These are phyloP conservation scores for Nannochloropsis salina DNA, from an alignment of 108 stramenopile genomes.

Conservation along the genomic window DNA sequence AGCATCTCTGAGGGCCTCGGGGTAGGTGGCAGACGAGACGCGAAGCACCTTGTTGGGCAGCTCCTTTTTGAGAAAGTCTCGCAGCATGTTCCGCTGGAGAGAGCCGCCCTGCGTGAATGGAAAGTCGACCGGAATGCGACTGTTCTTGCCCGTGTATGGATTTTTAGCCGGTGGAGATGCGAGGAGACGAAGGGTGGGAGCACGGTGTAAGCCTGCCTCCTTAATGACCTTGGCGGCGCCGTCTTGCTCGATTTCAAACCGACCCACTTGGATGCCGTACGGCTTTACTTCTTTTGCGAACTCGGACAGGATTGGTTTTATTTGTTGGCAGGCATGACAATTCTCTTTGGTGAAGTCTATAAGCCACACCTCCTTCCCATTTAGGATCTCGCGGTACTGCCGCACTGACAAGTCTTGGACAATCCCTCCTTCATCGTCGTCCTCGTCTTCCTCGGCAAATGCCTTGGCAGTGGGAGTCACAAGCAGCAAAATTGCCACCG, in stretches of 20 bases:
- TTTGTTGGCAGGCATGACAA: not conserved
- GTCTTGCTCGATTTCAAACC: not conserved
- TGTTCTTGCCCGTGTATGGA: not conserved
- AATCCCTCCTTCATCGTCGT: not conserved
- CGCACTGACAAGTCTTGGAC: slow-evolving; percentile 17
- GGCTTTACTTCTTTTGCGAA: not conserved
- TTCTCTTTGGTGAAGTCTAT: slow-evolving; percentile 17
- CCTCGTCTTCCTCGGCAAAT: not conserved
- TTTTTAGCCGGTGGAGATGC: not conserved
- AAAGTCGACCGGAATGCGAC: not conserved
- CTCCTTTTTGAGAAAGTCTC: not conserved
- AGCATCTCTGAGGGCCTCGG: not conserved
- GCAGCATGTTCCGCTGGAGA: not conserved
- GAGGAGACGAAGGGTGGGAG: not conserved
- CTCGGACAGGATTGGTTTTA: not conserved
- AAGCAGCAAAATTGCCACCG: not conserved
- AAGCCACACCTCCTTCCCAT: not conserved
- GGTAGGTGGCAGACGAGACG: not conserved
- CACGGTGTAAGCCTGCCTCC: not conserved
- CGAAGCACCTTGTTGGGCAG: not conserved
- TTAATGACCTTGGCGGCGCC: not conserved
- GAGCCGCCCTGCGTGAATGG: not conserved
- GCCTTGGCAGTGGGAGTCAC: slow-evolving; percentile 1
- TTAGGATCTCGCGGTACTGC: not conserved
- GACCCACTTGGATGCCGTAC: not conserved